Conservation (phyloP, 225 moss, liverwort and hornwort genomes). For the Antitrichia curtipendula region DNA sequence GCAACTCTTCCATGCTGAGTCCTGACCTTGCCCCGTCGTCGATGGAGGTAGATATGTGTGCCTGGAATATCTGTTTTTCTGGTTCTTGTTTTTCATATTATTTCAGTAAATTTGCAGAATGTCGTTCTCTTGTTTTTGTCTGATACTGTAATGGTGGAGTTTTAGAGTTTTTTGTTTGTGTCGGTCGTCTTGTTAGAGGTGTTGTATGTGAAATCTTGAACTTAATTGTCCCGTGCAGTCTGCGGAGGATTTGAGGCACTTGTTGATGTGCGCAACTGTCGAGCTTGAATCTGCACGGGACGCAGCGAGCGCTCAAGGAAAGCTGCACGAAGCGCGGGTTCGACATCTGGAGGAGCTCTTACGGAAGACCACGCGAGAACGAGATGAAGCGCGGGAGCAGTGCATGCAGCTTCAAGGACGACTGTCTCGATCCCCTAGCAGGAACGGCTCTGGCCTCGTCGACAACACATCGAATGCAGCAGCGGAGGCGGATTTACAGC, state of each 20-base stretch:
- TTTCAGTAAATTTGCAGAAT: neutral
- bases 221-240: slow-evolving; percentile 8
- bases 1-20: slow-evolving; percentile 23
- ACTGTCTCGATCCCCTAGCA: slow-evolving; percentile 47
- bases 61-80: neutral
- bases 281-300: slow-evolving; percentile 65
- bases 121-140: neutral
- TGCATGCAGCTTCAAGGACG: slow-evolving; percentile 44
- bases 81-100: neutral
- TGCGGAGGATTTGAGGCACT: slow-evolving; percentile 52
- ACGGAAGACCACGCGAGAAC: slow-evolving; percentile 48
- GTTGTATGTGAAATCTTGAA: neutral
- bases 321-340: slow-evolving; percentile 66
- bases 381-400: slow-evolving; percentile 72
- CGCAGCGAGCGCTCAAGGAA: slow-evolving; percentile 46
- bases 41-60: slow-evolving; percentile 17
- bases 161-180: no score
- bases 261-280: slow-evolving; percentile 43
- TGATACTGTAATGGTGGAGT: no score
- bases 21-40: slow-evolving; percentile 21
- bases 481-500: slow-evolving; percentile 30
- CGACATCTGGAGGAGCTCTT: slow-evolving; percentile 69
- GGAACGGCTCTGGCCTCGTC: slow-evolving; percentile 25
- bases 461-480: slow-evolving; percentile 25
- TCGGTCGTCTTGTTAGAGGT: no score